Evolutionary conservation across 1,139 yeast genomes (phyloP).

Genomic region (Eremothecium gossypii): DNA sequence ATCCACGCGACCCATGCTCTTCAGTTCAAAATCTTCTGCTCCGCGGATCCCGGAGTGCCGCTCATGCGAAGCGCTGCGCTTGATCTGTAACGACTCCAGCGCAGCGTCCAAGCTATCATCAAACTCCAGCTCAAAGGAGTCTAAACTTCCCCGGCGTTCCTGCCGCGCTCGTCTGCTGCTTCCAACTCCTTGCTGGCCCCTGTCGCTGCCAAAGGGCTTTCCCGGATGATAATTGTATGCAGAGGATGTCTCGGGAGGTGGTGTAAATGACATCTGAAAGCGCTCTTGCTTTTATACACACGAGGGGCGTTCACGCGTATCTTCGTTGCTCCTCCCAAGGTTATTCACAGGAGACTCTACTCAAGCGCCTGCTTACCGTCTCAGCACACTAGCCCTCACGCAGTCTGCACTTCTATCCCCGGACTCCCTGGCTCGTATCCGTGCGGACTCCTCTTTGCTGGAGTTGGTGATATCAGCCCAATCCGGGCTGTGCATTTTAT

Average conservation of each 20-base stretch:
- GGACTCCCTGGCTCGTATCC: no score
- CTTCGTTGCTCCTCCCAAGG: no score
- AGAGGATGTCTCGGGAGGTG: slow-evolving; percentile 11
- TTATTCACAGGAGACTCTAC: no score
- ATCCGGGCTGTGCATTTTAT: not conserved
- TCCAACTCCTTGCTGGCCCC: not conserved
- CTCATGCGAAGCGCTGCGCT: slow-evolving; percentile 10
- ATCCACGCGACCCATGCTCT: slow-evolving; percentile 16
- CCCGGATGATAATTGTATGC: slow-evolving; percentile 2
- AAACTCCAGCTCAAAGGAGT: slow-evolving; percentile 31
- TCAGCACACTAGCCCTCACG: no score
- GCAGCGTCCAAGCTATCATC: slow-evolving; percentile 35
- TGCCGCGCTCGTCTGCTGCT: slow-evolving; percentile 12
- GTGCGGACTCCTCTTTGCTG: no score
- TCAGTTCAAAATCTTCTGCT: slow-evolving; percentile 24
- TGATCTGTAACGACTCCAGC: slow-evolving; percentile 30
- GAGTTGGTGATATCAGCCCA: no score
- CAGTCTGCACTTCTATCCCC: no score
- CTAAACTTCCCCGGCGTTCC: slow-evolving; percentile 28
- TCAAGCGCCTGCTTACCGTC: no score
- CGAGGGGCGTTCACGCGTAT: no score
- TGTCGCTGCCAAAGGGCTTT: not conserved
- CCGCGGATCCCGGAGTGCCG: not conserved
- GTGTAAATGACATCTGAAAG: slow-evolving; percentile 14
- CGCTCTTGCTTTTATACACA: not conserved